phyloP scores from a whole-genome alignment of 768 basidiomycete genomes.

The Trametes gibbosa region DNA sequence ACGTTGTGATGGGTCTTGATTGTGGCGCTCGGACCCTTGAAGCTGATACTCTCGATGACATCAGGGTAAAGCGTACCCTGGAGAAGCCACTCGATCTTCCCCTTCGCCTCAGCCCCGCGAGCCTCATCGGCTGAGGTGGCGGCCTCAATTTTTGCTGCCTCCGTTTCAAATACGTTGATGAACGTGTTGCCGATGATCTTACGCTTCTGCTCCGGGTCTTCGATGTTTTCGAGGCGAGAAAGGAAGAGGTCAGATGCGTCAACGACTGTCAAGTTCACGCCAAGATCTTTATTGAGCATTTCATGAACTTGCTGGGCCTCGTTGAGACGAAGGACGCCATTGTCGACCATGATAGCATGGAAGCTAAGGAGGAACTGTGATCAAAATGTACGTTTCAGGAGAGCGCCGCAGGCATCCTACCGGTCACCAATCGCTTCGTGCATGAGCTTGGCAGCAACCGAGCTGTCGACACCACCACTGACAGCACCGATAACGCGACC shows the following conservation, averaged over 20 bases:
- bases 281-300: slow-evolving; percentile 91
- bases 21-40: slow-evolving; percentile 98
- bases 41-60: slow-evolving; percentile 98
- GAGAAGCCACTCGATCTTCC: slow-evolving; percentile 93
- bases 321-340: slow-evolving; percentile 90
- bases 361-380: slow-evolving; percentile 52
- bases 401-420: slow-evolving; percentile 37
- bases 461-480: slow-evolving; percentile 95
- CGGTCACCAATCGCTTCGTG: slow-evolving; percentile 98
- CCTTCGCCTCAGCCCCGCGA: slow-evolving; percentile 68
- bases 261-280: slow-evolving; percentile 93
- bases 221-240: slow-evolving; percentile 80
- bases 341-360: slow-evolving; percentile 99
- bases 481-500: slow-evolving; percentile 98
- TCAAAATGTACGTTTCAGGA: no score
- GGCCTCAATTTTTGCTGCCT: slow-evolving; percentile 86
- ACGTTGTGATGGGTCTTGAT: slow-evolving; percentile 99
- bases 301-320: slow-evolving; percentile 89
- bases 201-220: slow-evolving; percentile 95
- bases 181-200: slow-evolving; percentile 99
- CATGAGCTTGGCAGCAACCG: slow-evolving; percentile 98
- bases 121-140: slow-evolving; percentile 74
- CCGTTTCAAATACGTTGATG: slow-evolving; percentile 95
- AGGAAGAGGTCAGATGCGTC: slow-evolving; percentile 96
- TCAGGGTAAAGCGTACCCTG: slow-evolving; percentile 99